Evolutionary conservation across 768 basidiomycete species (phyloP), one percentile per base, ranked within the genome.

Genomic region (Clitopilus hobsonii): DNA sequence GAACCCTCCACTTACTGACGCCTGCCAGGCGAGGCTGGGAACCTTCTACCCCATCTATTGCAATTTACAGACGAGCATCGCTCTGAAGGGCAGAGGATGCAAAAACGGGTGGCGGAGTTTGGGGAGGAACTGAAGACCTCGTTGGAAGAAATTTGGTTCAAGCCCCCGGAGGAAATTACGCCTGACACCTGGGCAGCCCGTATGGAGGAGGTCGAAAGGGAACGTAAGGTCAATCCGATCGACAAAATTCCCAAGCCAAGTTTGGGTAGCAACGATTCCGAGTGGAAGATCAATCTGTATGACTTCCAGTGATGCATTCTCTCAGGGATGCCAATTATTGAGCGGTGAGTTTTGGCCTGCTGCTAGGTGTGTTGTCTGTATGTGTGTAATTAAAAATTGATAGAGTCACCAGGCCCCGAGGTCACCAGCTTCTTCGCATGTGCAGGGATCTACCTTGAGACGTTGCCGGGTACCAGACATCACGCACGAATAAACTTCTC

Each of bases 31-130:
- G 94, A 95, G 61, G 79, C 79, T 1, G 71, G 74, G 18, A 75
- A 75, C 45, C 69, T 98, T 22, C 71, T 96, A 8, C 91, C 91
- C 3, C 89, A 94, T 65, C 73, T 97, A 22, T 69, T 88, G 50
- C 81, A 88, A 56, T 82, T 91, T 54, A 83, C 86, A 0, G 56
- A 75, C 4, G 82, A 80, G 32, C 91, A 95, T 64, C 77, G 82
- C 1, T 68, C 71, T n/a, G 87, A 90, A 57, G 94, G 87, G 0
- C 59, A 65, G 30, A 72, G 69, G 1, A 70, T 97, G 55, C 92
- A 96, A 66, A 62, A 70, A 4, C 81, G 84, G 41, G 69, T 92
- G 1, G 57, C 61, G 2, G 67, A 69, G 0, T 87, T 95, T 56
- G 80, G 85, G 57, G 59, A 57, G 26, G 85, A 88, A 68, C 62